phyloP scores from a whole-genome alignment of 768 basidiomycete species.

The Lactarius quietus region DNA sequence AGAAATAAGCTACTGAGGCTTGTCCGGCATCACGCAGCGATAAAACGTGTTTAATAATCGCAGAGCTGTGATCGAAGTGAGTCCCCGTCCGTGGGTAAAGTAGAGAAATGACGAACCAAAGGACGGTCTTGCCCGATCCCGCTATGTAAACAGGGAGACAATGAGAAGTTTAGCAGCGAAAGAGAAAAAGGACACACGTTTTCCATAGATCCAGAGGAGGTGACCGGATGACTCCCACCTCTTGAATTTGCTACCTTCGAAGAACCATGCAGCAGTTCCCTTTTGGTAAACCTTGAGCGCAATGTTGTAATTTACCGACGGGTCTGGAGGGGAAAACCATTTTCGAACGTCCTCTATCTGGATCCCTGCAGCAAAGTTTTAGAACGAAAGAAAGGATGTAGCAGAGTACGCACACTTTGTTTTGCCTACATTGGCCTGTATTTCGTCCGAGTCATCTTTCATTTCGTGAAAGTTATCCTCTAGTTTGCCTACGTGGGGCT shows the following conservation, averaged over 20 bases:
- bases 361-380: no score
- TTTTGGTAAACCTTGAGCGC: neutral
- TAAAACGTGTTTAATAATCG: neutral
- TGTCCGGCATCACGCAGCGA: neutral
- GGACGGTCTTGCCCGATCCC: neutral
- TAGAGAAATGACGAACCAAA: neutral
- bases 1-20: neutral
- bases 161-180: neutral
- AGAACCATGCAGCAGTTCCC: neutral
- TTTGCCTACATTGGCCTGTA: neutral
- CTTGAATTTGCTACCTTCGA: neutral
- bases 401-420: no score
- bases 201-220: neutral
- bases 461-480: no score
- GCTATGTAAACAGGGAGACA: neutral
- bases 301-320: neutral
- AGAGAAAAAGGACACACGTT: neutral
- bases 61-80: neutral
- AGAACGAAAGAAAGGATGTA: no score
- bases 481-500: no score
- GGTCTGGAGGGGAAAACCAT: neutral
- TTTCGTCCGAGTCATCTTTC: no score
- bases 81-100: neutral
- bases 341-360: neutral
- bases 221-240: neutral